Base-by-base conservation (phyloP, 495 filamentous ascomycete species). In the Aspergillus ostianus region DNA sequence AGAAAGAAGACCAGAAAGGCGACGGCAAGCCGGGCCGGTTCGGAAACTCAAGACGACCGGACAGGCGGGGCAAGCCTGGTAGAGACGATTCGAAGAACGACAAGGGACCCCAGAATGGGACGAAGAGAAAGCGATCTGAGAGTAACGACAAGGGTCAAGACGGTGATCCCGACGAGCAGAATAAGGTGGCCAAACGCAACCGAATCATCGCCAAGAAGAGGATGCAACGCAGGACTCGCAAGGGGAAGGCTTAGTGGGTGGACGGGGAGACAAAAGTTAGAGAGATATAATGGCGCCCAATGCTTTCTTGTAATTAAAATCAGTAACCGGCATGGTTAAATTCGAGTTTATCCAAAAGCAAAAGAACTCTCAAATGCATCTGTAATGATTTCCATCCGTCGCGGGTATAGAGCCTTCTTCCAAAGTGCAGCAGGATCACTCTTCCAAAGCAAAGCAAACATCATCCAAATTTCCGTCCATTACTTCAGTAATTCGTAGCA, bases 121-220 rank as follows among this genome's bases (percentile, higher is more conserved):
- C 75, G 59, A 74, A 79, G 62, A 69, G 77, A 62, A 81, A 82
- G 72, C 73, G 71, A 51, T 66, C 69, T 44, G 73, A 73, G 61
- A 68, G 57, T 23, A 67, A 45, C 49, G 66, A 67, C 56, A 65
- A 70, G 48, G 56, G 65, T 30, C 61, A 59, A 13, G 66, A 65
- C n/a, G 72, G 59, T 36, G 68, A 72, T 15, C 47, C 61, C 0
- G 72, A 73, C 26, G 79, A 82, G 20, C 75, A 79, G 56, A 80
- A 83, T 61, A 87, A 85, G 70, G 44, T 84, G 18, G 80, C 82
- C 9, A 85, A 85, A 69, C 79, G 84, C 62, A 81, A 84, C 61
- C 77, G 80, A 53, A 89, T 90, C 64, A 90, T 90, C 66, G 80
- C 82, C 59, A 84, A 82, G 70, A 90, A 90, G 73, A 77, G 87